Percentiles rank a stretch among this genome's conserved stretches.
phyloP scores from a whole-genome alignment of 2,329 filamentous ascomycete genomes.

The Hypoxylon sp. region DNA sequence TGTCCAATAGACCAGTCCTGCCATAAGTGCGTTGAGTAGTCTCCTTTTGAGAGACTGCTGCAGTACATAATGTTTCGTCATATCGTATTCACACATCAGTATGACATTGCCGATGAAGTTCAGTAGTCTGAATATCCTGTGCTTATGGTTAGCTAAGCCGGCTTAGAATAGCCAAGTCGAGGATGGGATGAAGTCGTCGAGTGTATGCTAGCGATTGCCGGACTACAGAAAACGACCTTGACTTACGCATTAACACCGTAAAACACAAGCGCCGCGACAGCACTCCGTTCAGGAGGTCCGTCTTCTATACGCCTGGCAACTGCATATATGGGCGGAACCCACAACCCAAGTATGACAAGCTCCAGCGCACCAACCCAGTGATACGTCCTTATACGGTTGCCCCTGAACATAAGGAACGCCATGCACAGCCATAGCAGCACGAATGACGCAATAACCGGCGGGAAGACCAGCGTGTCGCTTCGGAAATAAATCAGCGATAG shows the following conservation, averaged over 20 bases:
- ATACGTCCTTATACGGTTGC: conserved; percentile 58
- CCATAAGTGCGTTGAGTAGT: conserved; percentile 50
- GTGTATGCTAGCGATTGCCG: not conserved
- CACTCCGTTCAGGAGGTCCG: not conserved
- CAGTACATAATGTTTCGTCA: conserved; percentile 57
- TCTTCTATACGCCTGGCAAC: conserved; percentile 38
- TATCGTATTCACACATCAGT: conserved; percentile 57
- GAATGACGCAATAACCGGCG: conserved; percentile 53
- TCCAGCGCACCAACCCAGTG: conserved; percentile 58
- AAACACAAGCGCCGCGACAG: conserved; percentile 5
- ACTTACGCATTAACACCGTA: conserved; percentile 11
- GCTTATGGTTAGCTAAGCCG: not conserved
- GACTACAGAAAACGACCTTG: not conserved
- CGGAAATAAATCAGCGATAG: conserved; percentile 59
- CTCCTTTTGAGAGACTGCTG: conserved; percentile 47
- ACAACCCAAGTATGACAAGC: conserved; percentile 54
- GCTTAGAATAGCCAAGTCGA: not conserved
- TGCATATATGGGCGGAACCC: conserved; percentile 52
- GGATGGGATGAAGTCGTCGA: not conserved
- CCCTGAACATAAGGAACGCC: conserved; percentile 55
- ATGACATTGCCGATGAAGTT: conserved; percentile 59
- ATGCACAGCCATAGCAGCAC: conserved; percentile 57
- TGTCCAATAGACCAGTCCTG: conserved; percentile 59
- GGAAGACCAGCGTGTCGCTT: conserved; percentile 35
- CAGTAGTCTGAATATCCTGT: conserved; percentile 57